phyloP scores from a whole-genome alignment of 768 basidiomycete genomes.

The Cystofilobasidium capitatum region DNA sequence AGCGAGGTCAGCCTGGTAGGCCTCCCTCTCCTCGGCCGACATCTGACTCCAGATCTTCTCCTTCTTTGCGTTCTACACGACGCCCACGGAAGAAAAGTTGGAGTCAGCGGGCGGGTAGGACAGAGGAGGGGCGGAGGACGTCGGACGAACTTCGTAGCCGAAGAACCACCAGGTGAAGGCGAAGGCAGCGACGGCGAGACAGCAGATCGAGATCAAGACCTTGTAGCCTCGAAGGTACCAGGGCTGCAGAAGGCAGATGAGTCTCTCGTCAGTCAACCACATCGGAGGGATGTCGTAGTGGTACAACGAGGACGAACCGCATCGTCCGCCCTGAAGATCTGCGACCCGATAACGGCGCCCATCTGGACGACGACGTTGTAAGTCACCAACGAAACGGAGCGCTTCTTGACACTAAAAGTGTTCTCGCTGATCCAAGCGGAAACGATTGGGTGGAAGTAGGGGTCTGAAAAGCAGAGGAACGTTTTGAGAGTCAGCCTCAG shows the following conservation, averaged over 20 bases:
- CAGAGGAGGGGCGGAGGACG: background rate
- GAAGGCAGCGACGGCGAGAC: background rate
- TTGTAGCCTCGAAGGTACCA: background rate
- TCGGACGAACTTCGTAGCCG: conserved; percentile 13
- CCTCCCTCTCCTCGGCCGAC: background rate
- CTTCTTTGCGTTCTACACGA: background rate
- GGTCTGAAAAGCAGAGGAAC: no score
- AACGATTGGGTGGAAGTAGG: no score
- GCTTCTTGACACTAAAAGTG: conserved; percentile 25
- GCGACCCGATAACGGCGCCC: background rate
- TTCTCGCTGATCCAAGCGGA: conserved; percentile 40
- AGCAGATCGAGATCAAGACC: background rate
- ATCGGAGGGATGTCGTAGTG: background rate
- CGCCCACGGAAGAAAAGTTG: no score
- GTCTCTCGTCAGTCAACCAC: background rate
- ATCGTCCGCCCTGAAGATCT: conserved; percentile 50
- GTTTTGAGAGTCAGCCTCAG: no score
- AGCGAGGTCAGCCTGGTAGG: background rate
- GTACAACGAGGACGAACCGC: background rate
- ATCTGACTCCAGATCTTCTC: background rate
- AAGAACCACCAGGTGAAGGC: conserved; percentile 10
- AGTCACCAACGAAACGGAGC: conserved; percentile 24
- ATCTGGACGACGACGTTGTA: background rate
- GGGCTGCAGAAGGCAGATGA: no score
- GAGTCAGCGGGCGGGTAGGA: background rate